Evolutionary conservation across 305 asterid species (phyloP).

Genomic region (Solanum hybrid): DNA sequence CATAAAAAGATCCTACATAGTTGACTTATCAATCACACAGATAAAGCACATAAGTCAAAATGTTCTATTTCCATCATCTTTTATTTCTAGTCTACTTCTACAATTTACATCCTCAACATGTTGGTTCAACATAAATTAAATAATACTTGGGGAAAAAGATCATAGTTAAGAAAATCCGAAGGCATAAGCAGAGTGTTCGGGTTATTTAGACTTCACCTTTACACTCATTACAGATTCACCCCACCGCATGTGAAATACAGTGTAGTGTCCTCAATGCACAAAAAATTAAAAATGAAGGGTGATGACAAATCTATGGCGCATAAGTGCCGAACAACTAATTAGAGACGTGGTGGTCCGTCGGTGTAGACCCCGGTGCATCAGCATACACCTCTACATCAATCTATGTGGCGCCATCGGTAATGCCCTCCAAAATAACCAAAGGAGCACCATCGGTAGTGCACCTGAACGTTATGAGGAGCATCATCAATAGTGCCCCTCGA

Average conservation of each 20-base stretch:
- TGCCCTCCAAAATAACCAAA: neutral
- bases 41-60: neutral
- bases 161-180: neutral
- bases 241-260: neutral
- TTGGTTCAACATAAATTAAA: neutral
- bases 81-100: neutral
- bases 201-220: neutral
- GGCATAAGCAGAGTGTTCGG: neutral
- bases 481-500: neutral
- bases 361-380: neutral
- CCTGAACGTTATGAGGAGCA: neutral
- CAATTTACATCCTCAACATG: neutral
- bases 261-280: neutral
- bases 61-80: neutral
- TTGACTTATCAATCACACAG: neutral
- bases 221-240: neutral
- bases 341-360: neutral
- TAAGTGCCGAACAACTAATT: neutral
- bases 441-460: neutral
- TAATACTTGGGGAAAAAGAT: neutral
- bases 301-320: neutral
- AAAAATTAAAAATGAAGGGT: neutral
- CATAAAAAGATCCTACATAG: neutral
- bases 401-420: neutral
- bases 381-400: neutral